These are phyloP conservation scores for Agastache rugosa DNA, from an alignment of 257 asterid genomes.

Conservation along the genomic window DNA sequence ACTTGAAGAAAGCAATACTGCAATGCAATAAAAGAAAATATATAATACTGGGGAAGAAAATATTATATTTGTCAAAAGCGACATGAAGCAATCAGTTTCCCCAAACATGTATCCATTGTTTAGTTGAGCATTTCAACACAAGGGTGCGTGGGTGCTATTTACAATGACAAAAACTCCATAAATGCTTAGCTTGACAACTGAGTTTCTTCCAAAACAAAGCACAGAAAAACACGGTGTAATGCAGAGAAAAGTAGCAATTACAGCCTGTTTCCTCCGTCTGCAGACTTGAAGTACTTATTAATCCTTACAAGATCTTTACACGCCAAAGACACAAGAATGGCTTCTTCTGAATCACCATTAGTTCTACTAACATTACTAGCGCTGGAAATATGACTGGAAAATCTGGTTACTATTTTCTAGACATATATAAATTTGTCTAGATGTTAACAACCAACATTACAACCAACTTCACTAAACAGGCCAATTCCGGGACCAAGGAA, in stretches of 20 bases:
- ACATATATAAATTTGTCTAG: neutral
- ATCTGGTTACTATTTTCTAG: neutral
- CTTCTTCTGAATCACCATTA: neutral
- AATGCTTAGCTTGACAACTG: neutral
- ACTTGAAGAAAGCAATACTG: neutral
- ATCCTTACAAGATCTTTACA: neutral
- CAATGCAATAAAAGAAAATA: neutral
- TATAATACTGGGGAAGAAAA: neutral
- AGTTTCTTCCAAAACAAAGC: neutral
- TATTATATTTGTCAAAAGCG: neutral
- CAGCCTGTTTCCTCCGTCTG: neutral
- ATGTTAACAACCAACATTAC: neutral
- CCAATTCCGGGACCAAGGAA: neutral
- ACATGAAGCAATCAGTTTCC: neutral
- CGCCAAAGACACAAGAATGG: neutral
- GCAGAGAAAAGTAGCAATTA: constrained; percentile 9
- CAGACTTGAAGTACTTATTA: neutral
- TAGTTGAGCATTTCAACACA: neutral
- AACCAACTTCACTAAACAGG: constrained; percentile 12
- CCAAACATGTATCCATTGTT: neutral
- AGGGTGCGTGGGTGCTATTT: neutral
- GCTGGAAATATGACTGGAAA: neutral
- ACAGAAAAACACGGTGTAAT: neutral
- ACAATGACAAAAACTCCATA: neutral
- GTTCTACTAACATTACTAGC: neutral